Percentiles rank a stretch among this genome's conserved stretches.
phyloP scores from a whole-genome alignment of 2,329 filamentous ascomycete genomes.

The Penicillium glabrum region DNA sequence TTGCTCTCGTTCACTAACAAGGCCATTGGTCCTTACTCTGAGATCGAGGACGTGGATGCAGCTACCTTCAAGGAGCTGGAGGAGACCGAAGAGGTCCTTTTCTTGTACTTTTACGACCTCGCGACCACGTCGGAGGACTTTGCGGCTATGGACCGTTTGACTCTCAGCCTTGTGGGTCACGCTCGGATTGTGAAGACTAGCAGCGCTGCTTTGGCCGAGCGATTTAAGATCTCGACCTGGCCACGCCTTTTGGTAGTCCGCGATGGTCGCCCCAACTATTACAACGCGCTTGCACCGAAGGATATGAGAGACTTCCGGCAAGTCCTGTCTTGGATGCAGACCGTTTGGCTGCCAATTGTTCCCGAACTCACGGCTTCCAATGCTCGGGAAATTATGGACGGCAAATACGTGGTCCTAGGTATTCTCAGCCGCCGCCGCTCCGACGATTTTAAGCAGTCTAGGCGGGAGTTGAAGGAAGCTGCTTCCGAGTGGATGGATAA shows the following conservation, averaged over 20 bases:
- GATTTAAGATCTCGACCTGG: conserved; percentile 96
- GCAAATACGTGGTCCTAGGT: conserved; percentile 90
- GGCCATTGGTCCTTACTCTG: conserved; percentile 72
- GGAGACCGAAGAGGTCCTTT: conserved; percentile 91
- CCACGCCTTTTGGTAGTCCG: conserved; percentile 87
- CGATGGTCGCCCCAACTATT: conserved; percentile 87
- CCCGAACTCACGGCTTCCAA: conserved; percentile 91
- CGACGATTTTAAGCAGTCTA: conserved; percentile 74
- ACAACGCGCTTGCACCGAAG: conserved; percentile 78
- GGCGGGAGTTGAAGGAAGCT: conserved; percentile 90
- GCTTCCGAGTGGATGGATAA: conserved; percentile 98
- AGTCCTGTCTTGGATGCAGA: conserved; percentile 90
- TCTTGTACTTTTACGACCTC: conserved; percentile 96
- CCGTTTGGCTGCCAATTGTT: conserved; percentile 92
- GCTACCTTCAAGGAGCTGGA: conserved; percentile 77
- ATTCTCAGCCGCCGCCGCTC: conserved; percentile 78
- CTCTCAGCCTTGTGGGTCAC: conserved; percentile 84
- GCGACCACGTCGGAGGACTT: conserved; percentile 94
- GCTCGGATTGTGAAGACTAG: conserved; percentile 91
- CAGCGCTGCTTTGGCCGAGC: conserved; percentile 69
- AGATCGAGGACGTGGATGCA: conserved; percentile 78
- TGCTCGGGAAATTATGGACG: conserved; percentile 90
- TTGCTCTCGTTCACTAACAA: conserved; percentile 84
- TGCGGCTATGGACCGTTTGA: conserved; percentile 78
- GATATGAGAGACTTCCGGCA: conserved; percentile 87